Conservation (phyloP, 495 filamentous ascomycete species). For the Hypoxylon cercidicola region DNA sequence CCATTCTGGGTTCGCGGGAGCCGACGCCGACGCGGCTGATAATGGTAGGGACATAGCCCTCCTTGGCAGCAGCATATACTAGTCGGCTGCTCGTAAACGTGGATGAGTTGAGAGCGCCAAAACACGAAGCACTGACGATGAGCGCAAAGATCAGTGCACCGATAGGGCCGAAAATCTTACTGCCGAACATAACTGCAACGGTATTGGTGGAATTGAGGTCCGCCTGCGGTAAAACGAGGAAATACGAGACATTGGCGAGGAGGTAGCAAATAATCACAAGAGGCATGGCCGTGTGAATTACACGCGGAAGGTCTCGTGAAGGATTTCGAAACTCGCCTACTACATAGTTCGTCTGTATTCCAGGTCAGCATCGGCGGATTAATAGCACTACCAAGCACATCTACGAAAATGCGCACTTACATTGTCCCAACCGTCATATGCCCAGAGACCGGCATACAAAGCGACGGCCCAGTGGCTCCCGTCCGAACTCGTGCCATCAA, state of each 20-base stretch:
- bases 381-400: background rate
- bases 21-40: conserved; percentile 85
- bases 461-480: conserved; percentile 88
- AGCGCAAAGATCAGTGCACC: conserved; percentile 89
- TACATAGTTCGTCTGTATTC: conserved; percentile 88
- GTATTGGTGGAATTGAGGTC: conserved; percentile 88
- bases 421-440: conserved; percentile 99
- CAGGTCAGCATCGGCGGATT: conserved; percentile 27
- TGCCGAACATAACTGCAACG: conserved; percentile 92
- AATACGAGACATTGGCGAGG: conserved; percentile 90
- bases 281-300: conserved; percentile 97
- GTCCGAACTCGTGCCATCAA: conserved; percentile 83
- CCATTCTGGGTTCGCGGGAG: conserved; percentile 48
- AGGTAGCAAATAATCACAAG: conserved; percentile 91
- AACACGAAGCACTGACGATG: conserved; percentile 86
- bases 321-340: conserved; percentile 96
- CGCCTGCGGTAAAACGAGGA: conserved; percentile 87
- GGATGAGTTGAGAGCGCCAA: conserved; percentile 93
- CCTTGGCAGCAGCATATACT: conserved; percentile 93
- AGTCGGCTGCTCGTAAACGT: conserved; percentile 92
- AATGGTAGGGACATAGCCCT: conserved; percentile 88
- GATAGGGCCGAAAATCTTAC: conserved; percentile 84
- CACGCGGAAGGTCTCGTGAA: conserved; percentile 86
- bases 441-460: conserved; percentile 95
- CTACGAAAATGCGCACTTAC: conserved; percentile 61